Percentiles rank a stretch among this genome's conserved stretches.
Conservation (phyloP, 108 stramenopile species). For the Aurantiochytrium sp. region DNA sequence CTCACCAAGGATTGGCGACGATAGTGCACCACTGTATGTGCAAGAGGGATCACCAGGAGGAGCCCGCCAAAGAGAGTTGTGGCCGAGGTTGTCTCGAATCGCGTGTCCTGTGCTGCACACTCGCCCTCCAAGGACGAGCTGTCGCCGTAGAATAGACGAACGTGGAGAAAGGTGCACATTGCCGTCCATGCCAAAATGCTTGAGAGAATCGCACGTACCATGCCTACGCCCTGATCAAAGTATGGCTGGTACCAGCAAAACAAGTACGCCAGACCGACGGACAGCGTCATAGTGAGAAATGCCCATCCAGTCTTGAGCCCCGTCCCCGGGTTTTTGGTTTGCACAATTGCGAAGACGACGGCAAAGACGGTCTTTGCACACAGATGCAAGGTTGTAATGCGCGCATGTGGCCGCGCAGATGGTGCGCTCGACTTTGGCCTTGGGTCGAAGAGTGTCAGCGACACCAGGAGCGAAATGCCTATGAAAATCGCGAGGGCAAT, state of each 20-base stretch:
- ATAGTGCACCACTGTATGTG: neutral
- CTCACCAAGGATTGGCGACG: neutral
- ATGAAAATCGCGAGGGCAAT: neutral
- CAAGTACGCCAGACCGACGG: neutral
- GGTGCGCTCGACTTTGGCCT: neutral
- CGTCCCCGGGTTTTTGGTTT: neutral
- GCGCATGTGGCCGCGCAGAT: neutral
- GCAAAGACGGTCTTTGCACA: neutral
- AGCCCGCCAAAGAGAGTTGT: neutral
- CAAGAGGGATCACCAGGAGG: neutral
- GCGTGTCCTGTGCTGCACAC: neutral
- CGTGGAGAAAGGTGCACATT: neutral
- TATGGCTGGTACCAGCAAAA: slow-evolving; percentile 1
- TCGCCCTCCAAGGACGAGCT: neutral
- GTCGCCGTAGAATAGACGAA: neutral
- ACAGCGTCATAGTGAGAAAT: neutral
- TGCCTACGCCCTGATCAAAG: neutral
- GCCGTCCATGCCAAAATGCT: neutral
- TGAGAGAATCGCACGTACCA: neutral
- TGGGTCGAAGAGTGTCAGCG: neutral
- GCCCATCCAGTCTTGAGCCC: neutral
- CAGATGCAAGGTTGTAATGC: neutral
- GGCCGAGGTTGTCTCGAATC: neutral
- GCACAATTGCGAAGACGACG: neutral
- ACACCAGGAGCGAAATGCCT: neutral